These are phyloP conservation scores for Lepidium sativum DNA, from an alignment of 345 rosid genomes.

Conservation along the genomic window DNA sequence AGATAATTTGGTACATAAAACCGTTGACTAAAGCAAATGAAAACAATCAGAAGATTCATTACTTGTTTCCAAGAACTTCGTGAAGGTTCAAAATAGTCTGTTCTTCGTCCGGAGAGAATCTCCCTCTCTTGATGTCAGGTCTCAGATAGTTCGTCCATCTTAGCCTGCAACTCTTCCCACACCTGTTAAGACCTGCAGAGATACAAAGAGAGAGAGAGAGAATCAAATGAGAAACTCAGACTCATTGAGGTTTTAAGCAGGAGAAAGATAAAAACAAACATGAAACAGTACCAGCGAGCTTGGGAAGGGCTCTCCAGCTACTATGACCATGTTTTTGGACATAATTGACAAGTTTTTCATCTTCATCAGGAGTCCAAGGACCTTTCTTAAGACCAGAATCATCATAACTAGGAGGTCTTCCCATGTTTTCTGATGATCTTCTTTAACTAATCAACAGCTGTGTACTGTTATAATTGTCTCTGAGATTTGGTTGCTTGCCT, in stretches of 20 bases:
- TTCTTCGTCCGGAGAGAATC: constrained; percentile 71
- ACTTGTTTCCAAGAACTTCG: constrained; percentile 81
- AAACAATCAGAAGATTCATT: constrained; percentile 18
- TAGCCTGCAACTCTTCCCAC: constrained; percentile 82
- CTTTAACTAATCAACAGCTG: constrained; percentile 16
- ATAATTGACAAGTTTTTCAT: constrained; percentile 50
- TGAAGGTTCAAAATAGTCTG: constrained; percentile 73
- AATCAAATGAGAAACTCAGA: neutral
- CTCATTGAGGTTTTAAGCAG: neutral
- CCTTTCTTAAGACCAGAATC: constrained; percentile 78
- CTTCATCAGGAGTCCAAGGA: constrained; percentile 91
- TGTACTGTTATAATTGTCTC: neutral
- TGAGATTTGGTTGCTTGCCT: constrained; percentile 36
- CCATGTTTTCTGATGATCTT: constrained; percentile 35
- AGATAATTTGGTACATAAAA: constrained; percentile 1
- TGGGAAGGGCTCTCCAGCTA: constrained; percentile 93
- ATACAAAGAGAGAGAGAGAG: neutral
- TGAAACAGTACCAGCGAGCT: constrained; percentile 47
- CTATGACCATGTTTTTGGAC: constrained; percentile 73
- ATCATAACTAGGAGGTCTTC: constrained; percentile 56
- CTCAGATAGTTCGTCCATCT: constrained; percentile 83
- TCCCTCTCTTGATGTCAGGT: constrained; percentile 87
- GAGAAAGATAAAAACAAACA: neutral
- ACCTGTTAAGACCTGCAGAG: constrained; percentile 54
- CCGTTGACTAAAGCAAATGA: constrained; percentile 8